Evolutionary conservation across 2,329 filamentous ascomycete species (phyloP).

Genomic region (Fusarium agapanthi): DNA sequence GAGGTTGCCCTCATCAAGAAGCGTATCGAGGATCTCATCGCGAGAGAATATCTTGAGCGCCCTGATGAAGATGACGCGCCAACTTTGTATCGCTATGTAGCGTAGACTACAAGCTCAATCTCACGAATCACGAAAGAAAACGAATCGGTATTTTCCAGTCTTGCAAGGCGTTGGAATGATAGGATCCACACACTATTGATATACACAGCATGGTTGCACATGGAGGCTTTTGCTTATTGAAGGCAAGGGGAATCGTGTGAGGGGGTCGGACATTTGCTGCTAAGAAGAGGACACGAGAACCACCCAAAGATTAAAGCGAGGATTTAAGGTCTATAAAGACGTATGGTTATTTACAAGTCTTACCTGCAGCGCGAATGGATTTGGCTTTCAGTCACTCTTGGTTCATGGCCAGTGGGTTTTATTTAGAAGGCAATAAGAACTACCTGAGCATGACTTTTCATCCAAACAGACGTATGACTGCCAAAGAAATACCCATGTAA

Average conservation of each 20-base stretch:
- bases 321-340: not conserved
- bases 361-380: not conserved
- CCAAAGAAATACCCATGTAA: not conserved
- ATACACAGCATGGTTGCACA: conserved; percentile 22
- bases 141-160: conserved; percentile 15
- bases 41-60: conserved; percentile 80
- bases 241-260: not conserved
- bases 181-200: conserved; percentile 24
- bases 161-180: conserved; percentile 37
- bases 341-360: not conserved
- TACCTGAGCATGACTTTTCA: not conserved
- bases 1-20: conserved; percentile 82
- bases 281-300: not conserved
- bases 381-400: not conserved
- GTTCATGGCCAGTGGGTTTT: not conserved
- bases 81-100: conserved; percentile 76
- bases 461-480: not conserved
- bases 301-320: not conserved
- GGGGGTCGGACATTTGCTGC: not conserved
- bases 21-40: conserved; percentile 80
- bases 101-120: conserved; percentile 52
- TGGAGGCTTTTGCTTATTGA: conserved; percentile 3
- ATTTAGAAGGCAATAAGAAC: not conserved
- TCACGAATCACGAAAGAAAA: conserved; percentile 40
- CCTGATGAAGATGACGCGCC: conserved; percentile 70